Evolutionary conservation across 257 asterid genomes (phyloP).

Genomic region (Buddleja alternifolia): DNA sequence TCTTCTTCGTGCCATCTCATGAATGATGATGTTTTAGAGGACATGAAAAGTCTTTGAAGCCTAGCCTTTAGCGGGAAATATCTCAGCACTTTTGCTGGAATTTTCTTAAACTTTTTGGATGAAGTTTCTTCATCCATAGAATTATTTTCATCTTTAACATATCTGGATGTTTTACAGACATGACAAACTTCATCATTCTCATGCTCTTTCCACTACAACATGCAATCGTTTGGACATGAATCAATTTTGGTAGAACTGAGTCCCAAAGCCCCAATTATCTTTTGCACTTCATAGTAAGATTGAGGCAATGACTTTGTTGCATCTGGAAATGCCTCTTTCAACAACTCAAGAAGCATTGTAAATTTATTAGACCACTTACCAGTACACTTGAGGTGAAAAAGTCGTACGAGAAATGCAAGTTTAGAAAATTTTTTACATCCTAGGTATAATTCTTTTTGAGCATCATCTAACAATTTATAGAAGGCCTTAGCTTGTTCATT

Average conservation of each 20-base stretch:
- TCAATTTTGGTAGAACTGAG: constrained; percentile 6
- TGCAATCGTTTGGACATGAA: constrained; percentile 21
- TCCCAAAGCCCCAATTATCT: constrained; percentile 18
- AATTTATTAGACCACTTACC: constrained; percentile 29
- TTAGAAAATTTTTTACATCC: constrained; percentile 21
- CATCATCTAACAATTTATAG: constrained; percentile 19
- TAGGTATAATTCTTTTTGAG: no score
- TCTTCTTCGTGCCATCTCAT: no score
- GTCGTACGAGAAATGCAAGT: constrained; percentile 4
- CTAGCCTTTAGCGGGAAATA: no score
- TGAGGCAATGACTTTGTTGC: background rate
- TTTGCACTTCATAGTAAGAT: constrained; percentile 15
- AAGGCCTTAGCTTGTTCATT: constrained; percentile 15
- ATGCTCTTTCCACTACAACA: no score
- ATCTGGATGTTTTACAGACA: no score
- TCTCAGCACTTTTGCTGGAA: no score
- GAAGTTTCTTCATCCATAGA: no score
- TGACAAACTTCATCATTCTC: no score
- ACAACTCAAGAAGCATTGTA: constrained; percentile 23
- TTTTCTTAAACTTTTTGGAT: no score
- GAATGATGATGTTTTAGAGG: no score
- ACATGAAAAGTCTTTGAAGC: no score
- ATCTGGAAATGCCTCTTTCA: constrained; percentile 22
- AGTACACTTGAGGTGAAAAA: constrained; percentile 25
- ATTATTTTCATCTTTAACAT: no score